A percentile compares a stretch with the other conserved stretches of the same genome.
phyloP scores from a whole-genome alignment of 2,329 filamentous ascomycete genomes.

The Fusarium pseudograminearum region DNA sequence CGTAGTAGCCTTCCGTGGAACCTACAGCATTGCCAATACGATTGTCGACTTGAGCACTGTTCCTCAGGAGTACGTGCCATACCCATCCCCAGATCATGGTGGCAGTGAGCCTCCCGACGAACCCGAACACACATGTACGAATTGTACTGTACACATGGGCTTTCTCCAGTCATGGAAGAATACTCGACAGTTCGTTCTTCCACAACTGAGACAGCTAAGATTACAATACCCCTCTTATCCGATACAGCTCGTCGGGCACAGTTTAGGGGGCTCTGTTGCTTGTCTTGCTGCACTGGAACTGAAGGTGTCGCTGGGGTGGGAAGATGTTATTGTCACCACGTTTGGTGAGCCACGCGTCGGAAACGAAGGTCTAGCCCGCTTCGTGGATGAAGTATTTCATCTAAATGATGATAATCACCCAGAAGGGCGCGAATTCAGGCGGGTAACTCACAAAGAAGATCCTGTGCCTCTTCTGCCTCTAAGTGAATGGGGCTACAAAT shows the following conservation, averaged over 20 bases:
- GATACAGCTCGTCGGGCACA: conserved; percentile 87
- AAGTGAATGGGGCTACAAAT: conserved; percentile 86
- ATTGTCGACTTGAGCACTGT: conserved; percentile 90
- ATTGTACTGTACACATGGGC: conserved; percentile 93
- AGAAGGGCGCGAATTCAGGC: conserved; percentile 68
- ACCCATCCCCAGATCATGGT: conserved; percentile 69
- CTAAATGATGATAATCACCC: conserved; percentile 52
- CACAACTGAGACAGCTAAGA: conserved; percentile 71
- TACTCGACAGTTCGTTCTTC: conserved; percentile 76
- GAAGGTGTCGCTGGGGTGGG: conserved; percentile 76
- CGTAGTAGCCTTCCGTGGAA: conserved; percentile 90
- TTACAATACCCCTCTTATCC: conserved; percentile 75
- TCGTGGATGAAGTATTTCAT: conserved; percentile 66
- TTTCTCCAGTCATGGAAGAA: conserved; percentile 88
- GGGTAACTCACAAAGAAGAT: conserved; percentile 88
- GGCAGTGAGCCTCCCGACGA: conserved; percentile 51
- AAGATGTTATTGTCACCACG: conserved; percentile 82
- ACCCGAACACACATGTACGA: conserved; percentile 72
- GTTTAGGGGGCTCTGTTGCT: conserved; percentile 91
- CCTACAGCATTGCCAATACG: conserved; percentile 92
- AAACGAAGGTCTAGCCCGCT: conserved; percentile 67
- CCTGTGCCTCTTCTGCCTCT: conserved; percentile 90
- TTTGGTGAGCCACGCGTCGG: conserved; percentile 87
- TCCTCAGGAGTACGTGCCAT: conserved; percentile 91
- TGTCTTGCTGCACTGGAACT: conserved; percentile 88